phyloP scores from a whole-genome alignment of 75 land plant genomes.

The Sequoia sempervirens region DNA sequence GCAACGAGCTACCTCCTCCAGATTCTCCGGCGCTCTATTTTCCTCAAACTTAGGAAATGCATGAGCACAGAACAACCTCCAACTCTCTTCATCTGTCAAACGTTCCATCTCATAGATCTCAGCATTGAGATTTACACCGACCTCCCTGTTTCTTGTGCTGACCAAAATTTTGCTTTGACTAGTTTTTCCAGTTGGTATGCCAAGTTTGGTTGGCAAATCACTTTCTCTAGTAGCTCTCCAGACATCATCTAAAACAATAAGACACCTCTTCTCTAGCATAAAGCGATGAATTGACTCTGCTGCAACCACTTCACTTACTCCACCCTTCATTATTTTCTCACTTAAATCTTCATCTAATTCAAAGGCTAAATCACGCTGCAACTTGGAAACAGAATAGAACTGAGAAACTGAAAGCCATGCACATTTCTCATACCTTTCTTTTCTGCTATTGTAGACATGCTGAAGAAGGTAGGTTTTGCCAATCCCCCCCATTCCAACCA shows the following conservation, averaged over 20 bases:
- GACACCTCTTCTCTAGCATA: not conserved
- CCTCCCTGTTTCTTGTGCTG: slow-evolving; percentile 4
- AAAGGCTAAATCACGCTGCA: not conserved
- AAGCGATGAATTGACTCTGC: not conserved
- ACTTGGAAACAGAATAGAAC: not conserved
- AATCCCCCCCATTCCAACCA: slow-evolving; percentile 15
- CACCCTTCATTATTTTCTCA: not conserved
- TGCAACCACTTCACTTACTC: not conserved
- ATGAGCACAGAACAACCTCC: slow-evolving; percentile 6
- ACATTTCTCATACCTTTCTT: not conserved
- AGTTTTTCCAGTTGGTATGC: not conserved
- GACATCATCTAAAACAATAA: not conserved
- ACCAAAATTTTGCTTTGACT: slow-evolving; percentile 13
- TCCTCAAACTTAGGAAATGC: not conserved
- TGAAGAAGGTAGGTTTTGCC: slow-evolving; percentile 19
- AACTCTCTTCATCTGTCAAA: slow-evolving; percentile 10
- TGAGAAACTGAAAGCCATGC: slow-evolving; percentile 12
- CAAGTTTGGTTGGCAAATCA: not conserved
- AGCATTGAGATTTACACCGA: not conserved
- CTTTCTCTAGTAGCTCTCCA: not conserved
- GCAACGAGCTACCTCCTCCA: not conserved
- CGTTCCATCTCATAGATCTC: not conserved
- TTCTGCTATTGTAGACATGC: not conserved
- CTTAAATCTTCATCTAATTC: not conserved
- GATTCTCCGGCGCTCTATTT: not conserved